Evolutionary conservation across 371 early-diverging fungal genomes (phyloP), one percentile per base, ranked within the genome.

Genomic region (Mortierella sp.): DNA sequence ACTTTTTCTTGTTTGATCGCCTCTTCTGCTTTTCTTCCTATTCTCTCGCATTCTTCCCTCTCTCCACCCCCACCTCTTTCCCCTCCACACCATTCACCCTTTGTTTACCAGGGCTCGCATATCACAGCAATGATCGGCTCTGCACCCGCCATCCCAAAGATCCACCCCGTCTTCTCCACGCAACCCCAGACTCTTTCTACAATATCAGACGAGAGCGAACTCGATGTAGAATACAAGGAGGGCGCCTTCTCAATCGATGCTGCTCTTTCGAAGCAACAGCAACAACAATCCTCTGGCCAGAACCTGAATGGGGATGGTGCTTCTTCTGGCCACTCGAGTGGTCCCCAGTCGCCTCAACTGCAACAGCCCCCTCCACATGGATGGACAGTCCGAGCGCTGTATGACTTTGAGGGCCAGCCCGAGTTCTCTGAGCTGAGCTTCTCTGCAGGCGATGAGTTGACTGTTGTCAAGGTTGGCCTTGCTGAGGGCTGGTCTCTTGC

Each of bases 401-500:
- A 85, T 64, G 86, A 85, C 55, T 85, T 85, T 70, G 86, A 85
- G 2, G 86, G 86, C 13, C 86, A 85, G 24, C 72, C 82, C 1
- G 83, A 79, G 48, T 88, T 82, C 74, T 76, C 76, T 14, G 90
- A 89, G 55, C 69, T 89, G n/a, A 82, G 83, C 11, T 88, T 89
- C 69, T 51, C 74, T 34, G 89, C 88, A 14, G 90, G 89, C 2
- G 88, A 88, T 75, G 82, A 81, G 26, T 43, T 89, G 21, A 85
- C 72, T 1, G 82, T 89, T 10, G 54, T 88, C 43, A 88, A 85
- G 53, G 87, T 87, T 8, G 79, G 85, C 16, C 69, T 88, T 0
- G 84, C 88, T 4, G 88, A 89, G 67, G 90, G 90, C 3, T 89
- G 90, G 88, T 87, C 86, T 4, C 75, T 88, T 34, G 88, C 87